Base-by-base conservation (phyloP, 768 basidiomycete genomes). In the Tylopilus plumbeoviolaceoides region DNA sequence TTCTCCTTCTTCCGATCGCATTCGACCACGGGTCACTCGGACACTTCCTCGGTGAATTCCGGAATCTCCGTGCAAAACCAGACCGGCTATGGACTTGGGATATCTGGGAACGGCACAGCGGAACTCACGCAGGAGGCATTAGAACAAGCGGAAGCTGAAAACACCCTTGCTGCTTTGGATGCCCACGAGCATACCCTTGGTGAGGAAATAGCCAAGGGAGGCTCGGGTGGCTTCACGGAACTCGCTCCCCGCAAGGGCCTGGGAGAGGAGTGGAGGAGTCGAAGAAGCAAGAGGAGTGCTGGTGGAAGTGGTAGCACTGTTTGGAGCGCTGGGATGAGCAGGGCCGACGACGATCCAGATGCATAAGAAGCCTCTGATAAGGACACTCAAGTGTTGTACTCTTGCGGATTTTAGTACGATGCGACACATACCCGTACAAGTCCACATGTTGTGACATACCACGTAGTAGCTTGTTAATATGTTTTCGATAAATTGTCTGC, bases 271-370 rank as follows among this genome's bases (percentile, higher is more conserved):
- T 77, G 86, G 63, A 78, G 83, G 56, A 81, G 82, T 50, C 72
- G 78, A 44, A 75, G 78, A 54, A 72, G 73, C 44, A 74, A 57
- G 51, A 60, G 58, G 31, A 85, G 84, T 56, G 77, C 67, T 21
- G 80, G 82, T 36, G 86, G 84, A 8, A 86, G 85, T 56, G 80
- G 81, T 35, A 88, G 87, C 68, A 92, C 90, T 1, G 87, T 92
- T 27, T 92, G 86, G 85, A 91, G 90, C 65, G 89, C 89, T 47
- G 89, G 89, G 30, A 84, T 89, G 84, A 82, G 83, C 59, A 84
- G 75, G 45, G 73, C 78, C 25, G 83, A 73, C 41, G 80, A 83
- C 40, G 70, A 74, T 51, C 63, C 62, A 35, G 76, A 75, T 14
- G 66, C 65, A 47, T 73, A 56, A 61, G 56, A 17, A 36, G 27